Evolutionary conservation across 2,329 filamentous ascomycete species (phyloP).

Genomic region (Escovopsis weberi): DNA sequence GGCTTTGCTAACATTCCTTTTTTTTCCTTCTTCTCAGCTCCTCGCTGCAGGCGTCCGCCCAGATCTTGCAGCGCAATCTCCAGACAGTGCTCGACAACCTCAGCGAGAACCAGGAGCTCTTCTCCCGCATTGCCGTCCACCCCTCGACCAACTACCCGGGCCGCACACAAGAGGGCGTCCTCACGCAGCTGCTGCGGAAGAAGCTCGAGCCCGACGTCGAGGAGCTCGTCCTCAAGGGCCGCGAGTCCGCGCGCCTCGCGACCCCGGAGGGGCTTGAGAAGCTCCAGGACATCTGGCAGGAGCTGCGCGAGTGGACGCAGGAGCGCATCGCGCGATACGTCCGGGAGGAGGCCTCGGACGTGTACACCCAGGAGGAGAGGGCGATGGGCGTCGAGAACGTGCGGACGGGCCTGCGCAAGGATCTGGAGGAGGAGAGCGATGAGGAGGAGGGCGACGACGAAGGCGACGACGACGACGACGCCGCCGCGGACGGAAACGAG

Average conservation of each 20-base stretch:
- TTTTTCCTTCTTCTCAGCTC: no score
- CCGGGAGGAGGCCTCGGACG: slow-evolving; percentile 34
- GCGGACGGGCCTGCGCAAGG: slow-evolving; percentile 51
- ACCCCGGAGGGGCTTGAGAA: slow-evolving; percentile 29
- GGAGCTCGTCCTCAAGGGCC: slow-evolving; percentile 53
- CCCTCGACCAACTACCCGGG: slow-evolving; percentile 64
- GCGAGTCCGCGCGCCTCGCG: slow-evolving; percentile 27
- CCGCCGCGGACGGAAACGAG: slow-evolving; percentile 9
- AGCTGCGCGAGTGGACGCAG: slow-evolving; percentile 26
- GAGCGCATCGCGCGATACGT: slow-evolving; percentile 27
- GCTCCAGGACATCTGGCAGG: slow-evolving; percentile 43
- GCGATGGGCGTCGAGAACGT: slow-evolving; percentile 53
- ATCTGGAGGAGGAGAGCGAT: slow-evolving; percentile 33
- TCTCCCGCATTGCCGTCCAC: slow-evolving; percentile 57
- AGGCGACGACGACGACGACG: slow-evolving; percentile 26
- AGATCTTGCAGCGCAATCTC: slow-evolving; percentile 59
- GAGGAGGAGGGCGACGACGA: slow-evolving; percentile 47
- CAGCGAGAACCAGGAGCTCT: slow-evolving; percentile 49
- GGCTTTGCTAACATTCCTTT: no score
- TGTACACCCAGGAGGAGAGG: slow-evolving; percentile 59
- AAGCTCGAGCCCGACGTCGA: slow-evolving; percentile 70
- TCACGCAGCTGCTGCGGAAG: slow-evolving; percentile 62
- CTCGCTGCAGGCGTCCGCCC: slow-evolving; percentile 56
- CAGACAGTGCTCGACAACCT: slow-evolving; percentile 50
- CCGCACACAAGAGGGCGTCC: slow-evolving; percentile 48